Percentiles rank a stretch among this genome's conserved stretches.
Conservation (phyloP, 495 filamentous ascomycete species). For the Penicillium parvum region DNA sequence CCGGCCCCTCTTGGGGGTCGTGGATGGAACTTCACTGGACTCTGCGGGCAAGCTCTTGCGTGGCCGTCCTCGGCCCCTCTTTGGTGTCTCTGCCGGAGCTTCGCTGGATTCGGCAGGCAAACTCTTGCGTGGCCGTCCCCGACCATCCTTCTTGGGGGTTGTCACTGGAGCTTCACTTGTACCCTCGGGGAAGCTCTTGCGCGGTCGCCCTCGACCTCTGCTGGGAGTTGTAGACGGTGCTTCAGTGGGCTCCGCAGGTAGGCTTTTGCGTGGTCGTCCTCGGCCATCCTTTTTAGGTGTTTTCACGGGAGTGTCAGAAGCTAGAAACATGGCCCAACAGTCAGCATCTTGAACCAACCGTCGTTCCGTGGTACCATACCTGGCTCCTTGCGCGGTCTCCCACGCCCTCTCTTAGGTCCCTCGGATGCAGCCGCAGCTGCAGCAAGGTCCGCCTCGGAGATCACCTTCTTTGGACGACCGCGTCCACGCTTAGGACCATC, state of each 20-base stretch:
- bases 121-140: constrained; percentile 15
- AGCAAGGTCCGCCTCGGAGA: constrained; percentile 6
- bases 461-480: constrained; percentile 30
- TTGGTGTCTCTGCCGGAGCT: not conserved
- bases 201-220: too few relatives aligned
- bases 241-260: too few relatives aligned
- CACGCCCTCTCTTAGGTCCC: constrained; percentile 19
- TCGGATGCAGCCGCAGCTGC: constrained; percentile 4
- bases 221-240: constrained; percentile 4
- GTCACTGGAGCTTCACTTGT: too few relatives aligned
- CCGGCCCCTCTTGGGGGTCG: constrained; percentile 15
- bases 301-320: not conserved
- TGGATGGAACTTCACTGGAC: not conserved
- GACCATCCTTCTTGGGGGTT: constrained; percentile 20
- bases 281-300: not conserved
- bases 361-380: constrained; percentile 9
- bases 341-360: not conserved
- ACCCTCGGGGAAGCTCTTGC: too few relatives aligned
- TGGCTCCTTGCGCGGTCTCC: constrained; percentile 29
- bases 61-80: constrained; percentile 18
- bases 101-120: not conserved
- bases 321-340: not conserved
- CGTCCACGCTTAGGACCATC: constrained; percentile 37
- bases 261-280: not conserved
- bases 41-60: constrained; percentile 3